Base-by-base conservation (phyloP, 148 eudicot species). In the Beta vulgaris region DNA sequence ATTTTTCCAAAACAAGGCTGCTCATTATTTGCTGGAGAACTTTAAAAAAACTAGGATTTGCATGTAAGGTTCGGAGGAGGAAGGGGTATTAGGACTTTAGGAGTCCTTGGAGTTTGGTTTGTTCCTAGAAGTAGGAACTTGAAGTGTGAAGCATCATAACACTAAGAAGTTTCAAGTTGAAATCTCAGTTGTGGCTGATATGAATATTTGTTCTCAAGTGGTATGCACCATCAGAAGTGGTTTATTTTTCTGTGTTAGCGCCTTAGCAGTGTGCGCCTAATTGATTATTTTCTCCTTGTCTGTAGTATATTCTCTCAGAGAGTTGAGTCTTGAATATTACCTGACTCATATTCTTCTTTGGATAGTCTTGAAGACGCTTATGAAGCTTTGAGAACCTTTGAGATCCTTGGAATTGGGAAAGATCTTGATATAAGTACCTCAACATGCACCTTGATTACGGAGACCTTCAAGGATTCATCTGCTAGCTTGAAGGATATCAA, bases 351-450 rank as follows among this genome's bases (percentile, higher is more conserved):
- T 12, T 31, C 48, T 15, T 58, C 59, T 77, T 7, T 73, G 71
- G 80, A 37, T 91, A 95, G 98, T 76, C 71, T 95, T 71, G 91
- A 90, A 75, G 94, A 89, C 68, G 79, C 92, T 49, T 92, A 88
- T 67, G 90, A 92, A 84, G 97, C 91, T 69, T 67, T 95, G 73
- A 83, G 86, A 85, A 85, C 93, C 19, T 90, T 84, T 48, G 87
- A 89, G 84, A 79, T 92, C 77, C 94, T 95, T 75, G 90, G 90
- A 77, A 79, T 90, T 78, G 87, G 75, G 36, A 75, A 83, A 66
- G 75, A 82, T 80, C 73, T 84, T 65, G 87, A 86, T 63, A 25
- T 78, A 62, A 87, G 77, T 81, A 77, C 77, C 49, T 79, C 85
- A 9, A 78, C 86, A 65, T 95, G 99, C 76, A 71, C 82, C 42